A percentile compares a stretch with the other conserved stretches of the same genome.
phyloP scores from a whole-genome alignment of 106 monocot species.

The Allium sativum region DNA sequence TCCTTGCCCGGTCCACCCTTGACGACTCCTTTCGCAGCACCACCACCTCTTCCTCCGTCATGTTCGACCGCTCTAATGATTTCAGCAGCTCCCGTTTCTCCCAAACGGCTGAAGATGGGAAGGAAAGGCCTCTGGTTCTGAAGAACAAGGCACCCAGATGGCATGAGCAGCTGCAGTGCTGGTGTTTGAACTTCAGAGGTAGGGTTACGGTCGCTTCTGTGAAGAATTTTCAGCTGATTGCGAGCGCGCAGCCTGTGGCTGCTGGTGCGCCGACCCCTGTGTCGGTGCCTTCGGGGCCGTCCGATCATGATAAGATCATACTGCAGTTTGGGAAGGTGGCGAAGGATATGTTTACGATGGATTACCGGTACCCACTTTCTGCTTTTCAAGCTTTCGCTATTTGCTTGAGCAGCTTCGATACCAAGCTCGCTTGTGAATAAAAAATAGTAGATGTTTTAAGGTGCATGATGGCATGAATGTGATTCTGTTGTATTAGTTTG shows the following conservation, averaged over 20 bases:
- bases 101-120: constrained; percentile 20
- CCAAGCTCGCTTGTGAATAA: constrained; percentile 64
- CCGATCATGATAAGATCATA: constrained; percentile 55
- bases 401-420: constrained; percentile 78
- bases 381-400: constrained; percentile 81
- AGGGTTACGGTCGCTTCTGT: constrained; percentile 68
- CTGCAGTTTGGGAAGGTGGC: constrained; percentile 72
- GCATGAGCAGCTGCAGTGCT: constrained; percentile 81
- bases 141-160: constrained; percentile 67
- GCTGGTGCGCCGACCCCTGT: constrained; percentile 41
- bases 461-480: background rate
- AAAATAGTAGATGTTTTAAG: background rate
- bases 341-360: constrained; percentile 76
- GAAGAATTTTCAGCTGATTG: constrained; percentile 78
- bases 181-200: constrained; percentile 72
- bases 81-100: constrained; percentile 38
- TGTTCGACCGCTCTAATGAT: constrained; percentile 23
- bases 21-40: constrained; percentile 41
- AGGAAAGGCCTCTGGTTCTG: constrained; percentile 37
- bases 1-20: constrained; percentile 18
- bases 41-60: constrained; percentile 21
- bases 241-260: constrained; percentile 21
- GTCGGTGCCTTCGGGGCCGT: constrained; percentile 7
- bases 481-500: background rate
- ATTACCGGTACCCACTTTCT: constrained; percentile 61